phyloP scores from a whole-genome alignment of 306 rosid species.

The Dalbergia oliveri region DNA sequence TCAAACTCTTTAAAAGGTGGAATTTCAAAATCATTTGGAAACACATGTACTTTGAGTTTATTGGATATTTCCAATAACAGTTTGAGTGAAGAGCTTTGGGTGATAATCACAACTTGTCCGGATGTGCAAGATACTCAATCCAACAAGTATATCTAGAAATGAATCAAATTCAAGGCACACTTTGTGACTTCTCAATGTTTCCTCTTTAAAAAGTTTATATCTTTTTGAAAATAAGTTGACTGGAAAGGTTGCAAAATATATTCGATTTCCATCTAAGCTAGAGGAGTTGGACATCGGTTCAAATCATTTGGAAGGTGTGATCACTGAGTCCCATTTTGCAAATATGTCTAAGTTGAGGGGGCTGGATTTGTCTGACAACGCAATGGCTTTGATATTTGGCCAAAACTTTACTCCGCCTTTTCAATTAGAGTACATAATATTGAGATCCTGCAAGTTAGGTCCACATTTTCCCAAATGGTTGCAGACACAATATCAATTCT shows the following conservation, averaged over 20 bases:
- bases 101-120: constrained; percentile 30
- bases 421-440: accelerated
- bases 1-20: too few relatives aligned
- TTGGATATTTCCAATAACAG: neutral
- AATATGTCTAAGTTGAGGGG: neutral
- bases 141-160: neutral
- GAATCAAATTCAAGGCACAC: constrained; percentile 25
- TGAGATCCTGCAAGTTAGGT: constrained; percentile 33
- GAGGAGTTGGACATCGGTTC: accelerated
- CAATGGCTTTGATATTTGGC: neutral
- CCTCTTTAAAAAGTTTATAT: neutral
- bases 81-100: constrained; percentile 13
- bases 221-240: neutral
- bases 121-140: constrained; percentile 28
- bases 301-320: constrained; percentile 26
- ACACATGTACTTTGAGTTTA: neutral
- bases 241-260: neutral
- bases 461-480: constrained; percentile 42
- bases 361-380: neutral
- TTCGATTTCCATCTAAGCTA: neutral
- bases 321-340: constrained; percentile 29
- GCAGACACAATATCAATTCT: neutral
- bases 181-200: neutral
- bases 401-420: constrained; percentile 19
- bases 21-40: neutral